Evolutionary conservation across 148 eudicot genomes (phyloP), one percentile per base, ranked within the genome.

Genomic region (Camellia lanceoleosa): DNA sequence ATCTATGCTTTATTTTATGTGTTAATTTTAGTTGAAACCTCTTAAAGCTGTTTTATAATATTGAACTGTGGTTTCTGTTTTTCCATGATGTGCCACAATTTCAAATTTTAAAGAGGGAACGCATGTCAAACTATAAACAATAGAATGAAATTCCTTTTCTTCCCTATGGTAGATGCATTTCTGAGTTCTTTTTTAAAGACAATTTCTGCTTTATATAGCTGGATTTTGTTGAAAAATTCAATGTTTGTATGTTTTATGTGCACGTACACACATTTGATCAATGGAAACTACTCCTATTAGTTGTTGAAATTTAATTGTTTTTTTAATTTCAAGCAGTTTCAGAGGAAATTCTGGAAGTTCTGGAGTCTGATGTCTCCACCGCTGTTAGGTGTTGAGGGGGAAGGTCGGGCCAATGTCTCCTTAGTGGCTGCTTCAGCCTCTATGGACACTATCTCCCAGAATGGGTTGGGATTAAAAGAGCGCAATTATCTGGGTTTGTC

Each of bases 401-500:
- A 89, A 76, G 89, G 89, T 76, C 96, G 80, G 77, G 86, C 62
- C 72, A 86, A 83, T 87, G 89, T 76, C 71, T 61, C 92, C 73
- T 43, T 80, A 79, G 76, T 83, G 89, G 83, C 89, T 78, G 86
- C 90, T 82, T 77, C 85, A 20, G 73, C 88, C 41, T 64, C 89
- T 64, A 56, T 75, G 30, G 88, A 89, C 79, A 78, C 80, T 67
- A 74, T 69, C 51, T 67, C 83, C 41, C 84, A 80, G n/a, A 86
- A 79, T 46, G 78, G 70, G 56, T 81, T 83, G 5, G 85, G 78
- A 43, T 64, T 91, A 63, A 91, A 92, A 80, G 99, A 95, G 70
- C 86, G 87, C 44, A 93, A 95, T 82, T 95, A 93, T 77, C 80
- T 96, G 68, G 97, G 95, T 18, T 78, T 93, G 63, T 90, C 99